Percentiles rank a stretch among this genome's conserved stretches.
Conservation (phyloP, 345 rosid species). For the Eucalyptus viminalis region DNA sequence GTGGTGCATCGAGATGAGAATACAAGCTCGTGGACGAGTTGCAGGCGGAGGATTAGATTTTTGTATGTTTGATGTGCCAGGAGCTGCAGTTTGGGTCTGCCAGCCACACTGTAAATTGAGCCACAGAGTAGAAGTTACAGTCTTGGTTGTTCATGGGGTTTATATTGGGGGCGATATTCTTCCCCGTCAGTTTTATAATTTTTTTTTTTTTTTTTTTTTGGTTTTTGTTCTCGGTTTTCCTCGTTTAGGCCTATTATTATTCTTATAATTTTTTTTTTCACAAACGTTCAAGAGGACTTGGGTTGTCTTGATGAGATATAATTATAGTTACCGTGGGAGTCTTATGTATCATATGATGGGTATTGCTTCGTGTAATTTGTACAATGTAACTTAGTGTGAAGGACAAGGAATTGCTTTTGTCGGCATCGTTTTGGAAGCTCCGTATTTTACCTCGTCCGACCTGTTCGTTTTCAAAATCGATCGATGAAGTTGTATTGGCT, state of each 20-base stretch:
- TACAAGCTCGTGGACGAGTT: conserved; percentile 8
- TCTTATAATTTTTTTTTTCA: not conserved
- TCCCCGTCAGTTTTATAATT: conserved; percentile 15
- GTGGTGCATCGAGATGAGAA: conserved; percentile 9
- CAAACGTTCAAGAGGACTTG: conserved; percentile 3
- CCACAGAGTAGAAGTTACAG: conserved; percentile 21
- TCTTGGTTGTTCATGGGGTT: conserved; percentile 8
- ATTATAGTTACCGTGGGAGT: conserved; percentile 10
- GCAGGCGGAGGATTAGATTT: conserved; percentile 5
- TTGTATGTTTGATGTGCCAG: conserved; percentile 2
- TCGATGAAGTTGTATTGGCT: not conserved
- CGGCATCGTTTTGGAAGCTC: not conserved
- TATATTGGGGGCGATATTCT: conserved; percentile 20
- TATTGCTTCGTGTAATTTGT: conserved; percentile 13
- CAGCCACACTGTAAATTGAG: conserved; percentile 36
- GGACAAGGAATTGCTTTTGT: not conserved
- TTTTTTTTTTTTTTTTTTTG: not conserved
- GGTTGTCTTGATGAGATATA: conserved; percentile 17
- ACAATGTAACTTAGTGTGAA: conserved; percentile 33
- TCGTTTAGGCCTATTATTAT: conserved; percentile 11
- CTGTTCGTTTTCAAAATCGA: not conserved
- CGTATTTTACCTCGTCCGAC: not conserved
- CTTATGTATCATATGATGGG: conserved; percentile 37
- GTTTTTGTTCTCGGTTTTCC: not conserved
- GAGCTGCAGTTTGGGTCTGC: conserved; percentile 4